Conservation (phyloP, 805 yeast species). For the Brettanomyces nanus region DNA sequence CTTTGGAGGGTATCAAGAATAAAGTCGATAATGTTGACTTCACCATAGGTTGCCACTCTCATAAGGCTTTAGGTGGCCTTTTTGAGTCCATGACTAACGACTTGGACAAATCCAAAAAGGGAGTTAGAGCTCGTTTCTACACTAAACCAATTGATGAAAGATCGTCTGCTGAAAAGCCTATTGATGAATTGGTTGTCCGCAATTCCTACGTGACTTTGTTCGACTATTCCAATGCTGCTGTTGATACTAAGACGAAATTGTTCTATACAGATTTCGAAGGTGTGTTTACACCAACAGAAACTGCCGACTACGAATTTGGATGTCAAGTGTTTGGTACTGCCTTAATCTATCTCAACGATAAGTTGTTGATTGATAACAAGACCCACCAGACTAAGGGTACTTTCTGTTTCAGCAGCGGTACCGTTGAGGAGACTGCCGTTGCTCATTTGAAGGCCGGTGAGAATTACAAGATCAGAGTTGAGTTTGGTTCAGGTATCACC, state of each 20-base stretch:
- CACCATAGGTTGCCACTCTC: conserved; percentile 28
- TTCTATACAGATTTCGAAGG: conserved; percentile 34
- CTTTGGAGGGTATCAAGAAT: conserved; percentile 12
- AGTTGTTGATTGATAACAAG: conserved; percentile 37
- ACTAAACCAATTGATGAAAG: conserved; percentile 18
- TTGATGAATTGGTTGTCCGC: conserved; percentile 21
- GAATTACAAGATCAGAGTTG: conserved; percentile 30
- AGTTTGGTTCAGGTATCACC: conserved; percentile 35
- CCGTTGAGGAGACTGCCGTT: conserved; percentile 1
- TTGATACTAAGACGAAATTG: conserved; percentile 10
- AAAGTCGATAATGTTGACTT: conserved; percentile 19
- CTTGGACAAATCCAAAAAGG: conserved; percentile 15
- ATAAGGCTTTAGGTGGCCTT: conserved; percentile 11
- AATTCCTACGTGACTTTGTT: conserved; percentile 13
- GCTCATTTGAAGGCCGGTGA: conserved; percentile 25
- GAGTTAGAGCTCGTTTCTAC: conserved; percentile 23
- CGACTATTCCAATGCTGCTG: conserved; percentile 16
- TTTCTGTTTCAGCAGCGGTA: conserved; percentile 28
- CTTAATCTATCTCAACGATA: conserved; percentile 32
- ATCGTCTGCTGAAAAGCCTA: conserved; percentile 13
- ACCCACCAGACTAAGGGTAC: conserved; percentile 33
- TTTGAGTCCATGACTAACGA: conserved; percentile 5
- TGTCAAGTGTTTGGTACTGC: conserved; percentile 35
- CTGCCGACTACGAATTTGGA: conserved; percentile 33
- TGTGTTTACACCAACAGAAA: conserved; percentile 28